Evolutionary conservation across 2,329 filamentous ascomycete genomes (phyloP).

Genomic region (Emericellopsis atlantica): DNA sequence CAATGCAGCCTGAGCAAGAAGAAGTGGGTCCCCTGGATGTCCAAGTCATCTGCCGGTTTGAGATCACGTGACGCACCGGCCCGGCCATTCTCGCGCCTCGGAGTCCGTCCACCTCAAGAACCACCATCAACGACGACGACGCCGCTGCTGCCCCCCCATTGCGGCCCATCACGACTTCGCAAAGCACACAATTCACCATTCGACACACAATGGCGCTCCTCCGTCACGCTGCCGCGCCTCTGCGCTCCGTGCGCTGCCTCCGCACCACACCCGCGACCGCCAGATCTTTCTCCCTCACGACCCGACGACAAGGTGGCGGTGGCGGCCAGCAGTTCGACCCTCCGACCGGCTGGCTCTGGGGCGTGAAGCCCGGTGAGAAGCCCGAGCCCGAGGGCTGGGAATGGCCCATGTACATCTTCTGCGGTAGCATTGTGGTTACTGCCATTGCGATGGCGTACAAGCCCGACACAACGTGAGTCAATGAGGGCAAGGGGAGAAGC

Average conservation of each 20-base stretch:
- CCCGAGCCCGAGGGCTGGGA: conserved; percentile 96
- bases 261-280: conserved; percentile 6
- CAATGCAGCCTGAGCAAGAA: not conserved
- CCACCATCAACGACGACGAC: conserved; percentile 1
- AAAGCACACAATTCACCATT: conserved; percentile 1
- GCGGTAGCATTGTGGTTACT: conserved; percentile 62
- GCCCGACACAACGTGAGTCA: conserved; percentile 92
- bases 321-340: conserved; percentile 67
- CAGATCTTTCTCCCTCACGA: conserved; percentile 30
- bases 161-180: conserved; percentile 5
- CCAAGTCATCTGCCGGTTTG: not conserved
- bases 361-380: conserved; percentile 90
- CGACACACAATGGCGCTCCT: conserved; percentile 19
- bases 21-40: not conserved
- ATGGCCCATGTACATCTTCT: conserved; percentile 70
- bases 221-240: conserved; percentile 20
- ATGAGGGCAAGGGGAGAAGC: not conserved
- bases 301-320: conserved; percentile 25
- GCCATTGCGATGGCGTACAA: conserved; percentile 85
- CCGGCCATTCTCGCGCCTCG: conserved; percentile 2
- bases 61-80: not conserved
- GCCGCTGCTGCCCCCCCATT: not conserved
- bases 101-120: conserved; percentile 8
- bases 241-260: conserved; percentile 22
- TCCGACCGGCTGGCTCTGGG: conserved; percentile 84